Base-by-base conservation (phyloP, 2,329 filamentous ascomycete genomes). In the Raffaelea albimanens region DNA sequence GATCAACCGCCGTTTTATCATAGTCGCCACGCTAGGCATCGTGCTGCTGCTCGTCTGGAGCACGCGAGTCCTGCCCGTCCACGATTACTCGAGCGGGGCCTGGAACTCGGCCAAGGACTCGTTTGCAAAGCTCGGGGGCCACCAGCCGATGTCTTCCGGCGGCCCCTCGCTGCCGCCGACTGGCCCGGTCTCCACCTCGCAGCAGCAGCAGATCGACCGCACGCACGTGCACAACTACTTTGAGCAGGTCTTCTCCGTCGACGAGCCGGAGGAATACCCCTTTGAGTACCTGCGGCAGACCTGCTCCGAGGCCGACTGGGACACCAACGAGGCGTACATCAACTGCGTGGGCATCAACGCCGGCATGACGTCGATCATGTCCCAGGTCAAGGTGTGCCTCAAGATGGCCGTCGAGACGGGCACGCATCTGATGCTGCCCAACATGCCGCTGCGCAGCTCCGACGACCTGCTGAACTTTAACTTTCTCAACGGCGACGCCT, bases 391-490 rank as follows among this genome's bases (percentile, higher is more conserved):
- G 52, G 57, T 60, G 21, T 65, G 62, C 47, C 49, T 64, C 29
- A 63, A 65, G 51, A 63, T 63, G 59, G 62, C 62, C 41, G 42
- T 63, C 13, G 61, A 63, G 5, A 52, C 61, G 3, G 61, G 62
- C 16, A 54, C 56, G 2, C 53, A 56, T 43, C 44, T 64, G 2
- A 46, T 64, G 9, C 53, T 65, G 39, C 62, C 62, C 5, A 45
- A 52, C 23, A 65, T 65, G 56, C 62, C 61, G 8, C 53, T 63
- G 25, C 58, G 62, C 39, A 58, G 61, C 51, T 58, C 57, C 2
- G 48, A 48, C 3, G 46, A 64, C 46, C 51, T 64, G 40, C 41
- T 50, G 21, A 50, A 62, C 20, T 63, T 63, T 52, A 65, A 65
- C 47, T 56, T 60, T 39, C 36, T 58, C 14, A 63, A 63, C 48